Evolutionary conservation across 495 filamentous ascomycete genomes (phyloP).

Genomic region (Penicillium herquei): DNA sequence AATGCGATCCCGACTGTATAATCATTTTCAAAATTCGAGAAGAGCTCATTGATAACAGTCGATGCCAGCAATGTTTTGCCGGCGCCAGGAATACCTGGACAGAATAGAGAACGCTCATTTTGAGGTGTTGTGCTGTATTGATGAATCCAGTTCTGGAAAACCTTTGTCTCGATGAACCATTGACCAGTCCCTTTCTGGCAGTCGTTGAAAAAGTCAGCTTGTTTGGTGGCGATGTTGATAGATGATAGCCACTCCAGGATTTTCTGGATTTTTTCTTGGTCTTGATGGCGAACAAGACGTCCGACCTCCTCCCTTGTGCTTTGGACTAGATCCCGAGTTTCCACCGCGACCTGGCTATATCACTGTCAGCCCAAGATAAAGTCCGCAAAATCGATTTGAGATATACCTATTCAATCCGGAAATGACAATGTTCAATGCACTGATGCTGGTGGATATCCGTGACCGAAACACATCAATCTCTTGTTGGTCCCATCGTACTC

Average conservation of each 20-base stretch:
- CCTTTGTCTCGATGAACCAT: slow-evolving; percentile 40
- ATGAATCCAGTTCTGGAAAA: slow-evolving; percentile 34
- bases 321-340: too few species aligned
- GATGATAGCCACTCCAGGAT: slow-evolving; percentile 8
- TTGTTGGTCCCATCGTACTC: too few species aligned
- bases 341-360: too few species aligned
- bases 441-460: too few species aligned
- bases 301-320: too few species aligned
- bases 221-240: background rate
- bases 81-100: slow-evolving; percentile 37
- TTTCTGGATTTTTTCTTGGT: background rate
- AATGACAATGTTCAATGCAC: too few species aligned
- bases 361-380: too few species aligned
- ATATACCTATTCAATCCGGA: too few species aligned
- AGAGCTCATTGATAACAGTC: slow-evolving; percentile 32
- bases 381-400: too few species aligned
- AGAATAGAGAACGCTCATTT: slow-evolving; percentile 32
- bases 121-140: slow-evolving; percentile 3
- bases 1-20: slow-evolving; percentile 31
- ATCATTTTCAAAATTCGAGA: slow-evolving; percentile 10
- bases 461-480: too few species aligned
- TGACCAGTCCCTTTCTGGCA: slow-evolving; percentile 39
- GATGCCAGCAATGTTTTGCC: slow-evolving; percentile 37
- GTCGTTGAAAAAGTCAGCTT: slow-evolving; percentile 3
- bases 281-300: too few species aligned